Evolutionary conservation across 2,329 filamentous ascomycete genomes (phyloP).

Genomic region (Myriangium duriaei): DNA sequence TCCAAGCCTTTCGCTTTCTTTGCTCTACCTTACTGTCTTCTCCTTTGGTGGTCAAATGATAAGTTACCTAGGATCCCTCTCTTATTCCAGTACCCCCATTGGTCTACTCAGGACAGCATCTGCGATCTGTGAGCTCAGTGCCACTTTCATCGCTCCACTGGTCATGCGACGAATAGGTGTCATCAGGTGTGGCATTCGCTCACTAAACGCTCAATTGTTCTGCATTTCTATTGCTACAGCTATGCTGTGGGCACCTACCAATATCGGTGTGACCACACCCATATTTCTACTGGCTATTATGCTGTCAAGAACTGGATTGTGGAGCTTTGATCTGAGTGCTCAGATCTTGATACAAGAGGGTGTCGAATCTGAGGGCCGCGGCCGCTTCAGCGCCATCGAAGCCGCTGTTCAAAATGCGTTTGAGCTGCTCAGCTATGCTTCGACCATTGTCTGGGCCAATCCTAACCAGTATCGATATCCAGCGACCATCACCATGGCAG

Average conservation of each 20-base stretch:
- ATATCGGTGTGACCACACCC: constrained; percentile 12
- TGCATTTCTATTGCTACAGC: constrained; percentile 34
- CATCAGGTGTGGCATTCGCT: constrained; percentile 59
- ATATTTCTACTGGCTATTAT: constrained; percentile 28
- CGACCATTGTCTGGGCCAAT: constrained; percentile 50
- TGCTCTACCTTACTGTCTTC: constrained; percentile 52
- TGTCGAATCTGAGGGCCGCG: constrained; percentile 36
- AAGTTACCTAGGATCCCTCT: constrained; percentile 46
- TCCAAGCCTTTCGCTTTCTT: constrained; percentile 45
- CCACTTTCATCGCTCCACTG: constrained; percentile 48
- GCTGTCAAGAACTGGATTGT: constrained; percentile 31
- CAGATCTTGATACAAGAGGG: constrained; percentile 36
- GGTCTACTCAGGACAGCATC: constrained; percentile 42
- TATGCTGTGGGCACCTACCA: constrained; percentile 19
- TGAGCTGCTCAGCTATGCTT: constrained; percentile 53
- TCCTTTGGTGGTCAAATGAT: constrained; percentile 51
- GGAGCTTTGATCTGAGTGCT: constrained; percentile 36
- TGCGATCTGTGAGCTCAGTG: constrained; percentile 44
- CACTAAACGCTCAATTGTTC: constrained; percentile 52
- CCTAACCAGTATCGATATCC: constrained; percentile 56
- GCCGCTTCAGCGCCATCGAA: constrained; percentile 56
- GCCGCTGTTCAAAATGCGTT: constrained; percentile 56
- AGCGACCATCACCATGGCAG: constrained; percentile 43
- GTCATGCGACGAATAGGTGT: constrained; percentile 39
- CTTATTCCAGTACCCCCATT: constrained; percentile 40